Evolutionary conservation across 805 yeast species (phyloP), one percentile per base, ranked within the genome.

Genomic region (Yarrowia keelungensis): DNA sequence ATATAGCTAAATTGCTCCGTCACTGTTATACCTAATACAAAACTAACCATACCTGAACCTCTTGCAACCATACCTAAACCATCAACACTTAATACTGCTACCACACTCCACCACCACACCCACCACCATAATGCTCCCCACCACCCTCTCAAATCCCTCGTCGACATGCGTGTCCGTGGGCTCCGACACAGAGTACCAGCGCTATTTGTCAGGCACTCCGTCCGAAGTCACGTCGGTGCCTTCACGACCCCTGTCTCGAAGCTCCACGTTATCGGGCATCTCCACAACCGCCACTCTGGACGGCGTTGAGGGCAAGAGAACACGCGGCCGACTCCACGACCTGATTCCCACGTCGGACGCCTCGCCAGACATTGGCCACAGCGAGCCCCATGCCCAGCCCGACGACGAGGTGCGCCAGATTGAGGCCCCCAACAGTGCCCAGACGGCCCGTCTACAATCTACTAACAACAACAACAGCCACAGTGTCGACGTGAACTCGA

Each of bases 241-340:
- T n/a, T 85, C 90, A 0, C 80, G 90, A 53, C 89, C 89, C 0
- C 74, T 85, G 22, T 87, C 91, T 0, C 81, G 91, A 56, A 86
- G 89, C 32, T 83, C 84, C 19, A 86, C 90, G 0, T 68, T 76
- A 46, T 87, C 91, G 1, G 88, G 90, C 42, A 75, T 88, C n/a
- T 87, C 91, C 0, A 87, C 88, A 47, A 87, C 89, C 5, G 92
- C 92, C 26, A 87, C 90, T 16, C 88, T 89, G 72, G 92, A 89
- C 75, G 92, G 92, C 0, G 76, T 88, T 4, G 91, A 88, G 74
- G 92, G 92, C 5, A 83, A 84, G 70, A 78, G 84, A 59, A 79
- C 53, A 9, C 68, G 68, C 12, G 68, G 68, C 14, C 47, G 59
- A 12, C 51, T 53, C 14, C 61, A 65, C 43, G 68, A 65, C 39